Evolutionary conservation across 768 basidiomycete genomes (phyloP), one percentile per base, ranked within the genome.

Genomic region (Pilatotrama ljubarskyi): DNA sequence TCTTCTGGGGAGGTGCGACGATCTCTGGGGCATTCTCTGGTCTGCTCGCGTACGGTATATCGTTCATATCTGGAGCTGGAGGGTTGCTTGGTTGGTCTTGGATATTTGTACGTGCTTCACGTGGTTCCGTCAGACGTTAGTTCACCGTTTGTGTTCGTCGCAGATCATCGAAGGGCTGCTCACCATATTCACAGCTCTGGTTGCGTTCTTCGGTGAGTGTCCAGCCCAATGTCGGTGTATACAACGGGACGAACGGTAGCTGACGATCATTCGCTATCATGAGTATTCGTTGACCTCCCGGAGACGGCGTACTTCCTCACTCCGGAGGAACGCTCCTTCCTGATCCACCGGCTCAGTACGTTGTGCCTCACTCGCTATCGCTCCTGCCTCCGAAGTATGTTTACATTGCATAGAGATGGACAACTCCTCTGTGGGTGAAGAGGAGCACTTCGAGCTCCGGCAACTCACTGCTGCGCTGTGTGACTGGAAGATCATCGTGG

Each of bases 401-500:
- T n/a, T 87, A 65, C 26, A 78, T 22, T 11, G 26, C 40, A 29
- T 50, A 84, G 84, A 82, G 67, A 83, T 78, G 54, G 78, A 81
- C 64, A 81, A 81, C 52, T 80, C 80, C 0, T 80, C 77, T 24
- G 80, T 82, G 0, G 78, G 81, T 3, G 87, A 85, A 68, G 85
- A 84, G 54, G 86, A 90, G 55, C 75, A 77, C 42, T 84, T 86
- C 64, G 76, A 79, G 22, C 58, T 75, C 61, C 71, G 80, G 3
- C 84, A 87, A 67, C 61, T 89, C 20, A 72, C 75, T 69, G 76
- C 79, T n/a, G 83, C 84, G 0, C 63, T 86, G 20, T 52, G 64
- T 0, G 87, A 90, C 68, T 90, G 88, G 88, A 86, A 89, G 75
- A 76, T 83, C 48, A 84, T 82, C 78, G 42, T 82, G 13, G 82